Conservation (phyloP, 257 asterid genomes). For the Scutellaria minor region DNA sequence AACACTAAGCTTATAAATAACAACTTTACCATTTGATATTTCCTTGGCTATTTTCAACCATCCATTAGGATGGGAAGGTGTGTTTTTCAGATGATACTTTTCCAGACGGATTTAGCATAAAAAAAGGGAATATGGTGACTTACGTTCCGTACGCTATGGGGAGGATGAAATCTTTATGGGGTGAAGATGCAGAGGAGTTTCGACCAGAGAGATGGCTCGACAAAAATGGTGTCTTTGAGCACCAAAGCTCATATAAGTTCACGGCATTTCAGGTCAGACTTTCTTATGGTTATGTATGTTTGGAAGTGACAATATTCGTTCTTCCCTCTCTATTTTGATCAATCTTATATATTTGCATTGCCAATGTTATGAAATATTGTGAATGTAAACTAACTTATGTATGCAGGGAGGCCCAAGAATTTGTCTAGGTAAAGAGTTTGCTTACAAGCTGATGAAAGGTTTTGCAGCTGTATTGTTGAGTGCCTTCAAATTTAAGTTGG, state of each 20-base stretch:
- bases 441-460: conserved; percentile 73
- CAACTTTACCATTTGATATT: no score
- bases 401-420: conserved; percentile 73
- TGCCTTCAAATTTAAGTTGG: conserved; percentile 55
- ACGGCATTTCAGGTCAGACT: conserved; percentile 63
- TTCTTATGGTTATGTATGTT: no score
- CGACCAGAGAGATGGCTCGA: conserved; percentile 72
- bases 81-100: conserved; percentile 63
- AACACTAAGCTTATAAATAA: no score
- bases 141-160: conserved; percentile 71
- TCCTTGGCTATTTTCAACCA: not conserved
- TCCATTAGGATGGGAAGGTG: conserved; percentile 59
- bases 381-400: no score
- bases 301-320: no score
- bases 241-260: conserved; percentile 64
- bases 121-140: conserved; percentile 53
- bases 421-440: conserved; percentile 72
- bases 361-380: not conserved
- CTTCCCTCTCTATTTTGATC: no score
- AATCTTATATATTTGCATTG: no score
- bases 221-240: conserved; percentile 53
- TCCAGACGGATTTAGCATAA: conserved; percentile 65
- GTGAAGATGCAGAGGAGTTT: conserved; percentile 78
- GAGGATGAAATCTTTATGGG: conserved; percentile 68
- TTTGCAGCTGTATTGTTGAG: conserved; percentile 60